Base-by-base conservation (phyloP, 768 basidiomycete species). In the Serendipita sp. region DNA sequence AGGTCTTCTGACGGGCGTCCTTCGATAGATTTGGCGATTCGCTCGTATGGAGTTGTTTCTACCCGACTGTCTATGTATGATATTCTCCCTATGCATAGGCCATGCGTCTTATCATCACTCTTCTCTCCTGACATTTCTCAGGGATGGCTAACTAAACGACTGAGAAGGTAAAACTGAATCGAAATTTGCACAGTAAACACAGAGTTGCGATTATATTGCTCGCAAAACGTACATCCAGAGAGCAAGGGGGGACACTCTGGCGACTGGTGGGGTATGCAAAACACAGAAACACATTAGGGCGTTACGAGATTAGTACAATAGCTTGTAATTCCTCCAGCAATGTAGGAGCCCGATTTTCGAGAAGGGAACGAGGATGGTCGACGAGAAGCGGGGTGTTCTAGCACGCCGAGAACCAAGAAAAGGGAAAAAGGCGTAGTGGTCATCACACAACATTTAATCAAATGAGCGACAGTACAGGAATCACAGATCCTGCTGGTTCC, bases 1-100 rank as follows among this genome's bases (percentile, higher is more conserved):
- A 64, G 60, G 30, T 31, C 31, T 33, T 58, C 53, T 50, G 9
- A 22, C 17, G 11, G 20, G 20, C 20, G 53, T 13, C 53, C 53
- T 33, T 34, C 31, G 22, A 34, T 34, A 30, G 24, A 28, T 58
- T 31, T 26, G 7, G 11, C 9, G 53, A n/a, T 58, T 58, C 26
- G 53, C 17, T 34, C 28, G 17, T 58, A n/a, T 58, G 24, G 31
- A n/a, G 24, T n/a, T 33, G 3, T 58, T 24, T 58, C 11, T 50
- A 11, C 28, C 20, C 45, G 45, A 22, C 45, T 58, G 33, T 58
- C 26, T 58, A 58, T 58, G 53, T 30, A 58, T 58, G 53, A 58
- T 58, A 58, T 58, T 58, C 17, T 33, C 53, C 9, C 33, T 58
- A 58, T 58, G 24, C 53, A 58, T 58, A 58, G 53, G 53, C 53